Conservation (phyloP, 2,329 filamentous ascomycete species). For the Nothophoma quercina region DNA sequence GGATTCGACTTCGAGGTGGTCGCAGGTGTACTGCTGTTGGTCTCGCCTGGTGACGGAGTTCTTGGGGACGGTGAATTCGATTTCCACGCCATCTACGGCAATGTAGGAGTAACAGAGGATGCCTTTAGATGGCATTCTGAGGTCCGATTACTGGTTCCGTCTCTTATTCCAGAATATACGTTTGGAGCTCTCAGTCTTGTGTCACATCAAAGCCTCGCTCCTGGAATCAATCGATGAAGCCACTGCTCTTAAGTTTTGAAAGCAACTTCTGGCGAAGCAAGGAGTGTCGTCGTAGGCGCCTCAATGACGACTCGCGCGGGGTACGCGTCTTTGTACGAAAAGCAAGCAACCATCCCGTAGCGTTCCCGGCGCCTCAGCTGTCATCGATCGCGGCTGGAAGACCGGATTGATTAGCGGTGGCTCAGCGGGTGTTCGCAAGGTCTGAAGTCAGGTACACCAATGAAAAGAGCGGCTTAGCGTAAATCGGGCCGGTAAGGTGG, state of each 20-base stretch:
- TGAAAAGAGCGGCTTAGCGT: neutral
- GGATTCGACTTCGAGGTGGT: conserved; percentile 58
- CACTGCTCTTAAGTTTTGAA: neutral
- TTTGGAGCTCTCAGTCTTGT: no score
- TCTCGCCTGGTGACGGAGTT: conserved; percentile 38
- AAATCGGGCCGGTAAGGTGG: conserved; percentile 13
- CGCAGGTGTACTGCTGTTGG: conserved; percentile 48
- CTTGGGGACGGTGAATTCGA: conserved; percentile 57
- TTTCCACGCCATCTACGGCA: conserved; percentile 49
- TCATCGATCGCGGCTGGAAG: conserved; percentile 10
- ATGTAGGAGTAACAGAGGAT: conserved; percentile 45
- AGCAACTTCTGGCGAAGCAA: neutral
- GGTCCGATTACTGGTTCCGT: neutral
- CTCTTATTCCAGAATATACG: neutral
- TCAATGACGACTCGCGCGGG: conserved; percentile 14
- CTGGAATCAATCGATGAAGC: no score
- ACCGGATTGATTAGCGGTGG: conserved; percentile 5
- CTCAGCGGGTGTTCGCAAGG: conserved; percentile 4
- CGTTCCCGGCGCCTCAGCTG: conserved; percentile 13
- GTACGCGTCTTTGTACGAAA: conserved; percentile 12
- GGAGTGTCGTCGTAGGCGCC: neutral
- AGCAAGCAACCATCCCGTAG: conserved; percentile 1
- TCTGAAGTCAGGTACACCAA: conserved; percentile 13
- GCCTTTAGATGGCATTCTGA: conserved; percentile 47
- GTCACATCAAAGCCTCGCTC: no score